Evolutionary conservation across 345 rosid species (phyloP), one percentile per base, ranked within the genome.

Genomic region (Eucalyptus globulus): DNA sequence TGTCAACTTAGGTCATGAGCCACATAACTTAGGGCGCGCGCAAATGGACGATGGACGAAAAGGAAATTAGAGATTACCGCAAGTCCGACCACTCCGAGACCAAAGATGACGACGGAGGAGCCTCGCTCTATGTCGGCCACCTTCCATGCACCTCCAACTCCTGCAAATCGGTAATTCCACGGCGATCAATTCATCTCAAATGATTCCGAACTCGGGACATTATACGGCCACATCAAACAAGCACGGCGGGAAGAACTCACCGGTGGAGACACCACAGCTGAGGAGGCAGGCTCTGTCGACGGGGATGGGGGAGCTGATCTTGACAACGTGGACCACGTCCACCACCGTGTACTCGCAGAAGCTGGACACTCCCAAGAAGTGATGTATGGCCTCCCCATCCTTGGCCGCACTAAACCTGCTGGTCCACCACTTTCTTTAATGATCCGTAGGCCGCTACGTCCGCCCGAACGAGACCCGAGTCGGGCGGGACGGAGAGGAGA

Each of bases 141-240:
- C 83, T 94, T 96, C 95, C 95, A 96, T 10, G 94, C 97, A 27
- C 95, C 97, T 88, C 97, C 99, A 15, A 95, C 15, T 43, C 98
- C 97, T 97, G 93, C 51, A 67, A 69, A 34, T n/a, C 50, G 6
- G 34, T 24, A 15, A 60, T 31, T 56, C 56, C 81, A 17, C 6
- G 56, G 45, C 22, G 27, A 27, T 87, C 87, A 21, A 22, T 37
- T 40, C 83, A 11, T 40, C 83, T 37, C 14, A 2, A 2, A 29
- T 5, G 72, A 65, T 5, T n/a, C 76, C 7, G 17, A 11, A 31
- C 22, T 34, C 81, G 24, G 58, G 60, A 47, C 17, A 56, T 10
- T 56, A 24, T 2, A 56, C 29, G 62, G 62, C 29, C 62, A 24
- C 62, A 21, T 44, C 5, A 22, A 86, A 86, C 17, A 37, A 19